Base-by-base conservation (phyloP, 2,329 filamentous ascomycete species). In the Exophiala calicioides region DNA sequence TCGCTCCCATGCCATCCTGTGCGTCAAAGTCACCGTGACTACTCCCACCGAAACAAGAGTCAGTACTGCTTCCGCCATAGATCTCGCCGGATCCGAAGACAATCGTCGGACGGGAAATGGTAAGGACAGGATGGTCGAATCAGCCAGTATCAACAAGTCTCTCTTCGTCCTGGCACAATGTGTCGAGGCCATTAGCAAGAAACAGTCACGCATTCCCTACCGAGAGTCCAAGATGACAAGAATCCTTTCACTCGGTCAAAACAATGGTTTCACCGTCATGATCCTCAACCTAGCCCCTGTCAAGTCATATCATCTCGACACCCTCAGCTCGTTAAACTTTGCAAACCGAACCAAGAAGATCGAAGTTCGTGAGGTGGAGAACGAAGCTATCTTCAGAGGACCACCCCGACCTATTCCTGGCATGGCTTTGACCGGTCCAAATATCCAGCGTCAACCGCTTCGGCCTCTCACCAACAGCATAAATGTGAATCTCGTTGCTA, bases 151-250 rank as follows among this genome's bases (percentile, higher is more conserved):
- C 74, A 97, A 97, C 77, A 97, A 96, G 72, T 94, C 88, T 55
- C 76, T 97, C 5, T 97, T 97, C 61, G 90, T 96, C 13, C 73
- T 97, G 37, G 91, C 89, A 32, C 90, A 95, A 65, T 97, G 91
- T 60, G 91, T 97, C 42, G 91, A 97, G 64, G 91, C 91, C 45
- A 97, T 97, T 63, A 87, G 86, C 61, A 82, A 81, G 64, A 84
- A 84, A 60, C 79, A 83, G 50, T 66, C 69, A 59, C 81, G 91
- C 24, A 91, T 97, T 61, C 91, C 93, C 0, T 97, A 95, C 66
- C 80, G 91, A 46, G 91, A 96, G 65, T 93, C 87, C 43, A 96
- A 97, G 74, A 96, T 97, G 91, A 97, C 93, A 1, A 81, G 91
- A 35, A 96, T 97, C 44, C 70, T 97, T 19, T 91, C 87, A 0